Evolutionary conservation across 2,329 filamentous ascomycete genomes (phyloP).

Genomic region (Talaromyces albobiverticillius): DNA sequence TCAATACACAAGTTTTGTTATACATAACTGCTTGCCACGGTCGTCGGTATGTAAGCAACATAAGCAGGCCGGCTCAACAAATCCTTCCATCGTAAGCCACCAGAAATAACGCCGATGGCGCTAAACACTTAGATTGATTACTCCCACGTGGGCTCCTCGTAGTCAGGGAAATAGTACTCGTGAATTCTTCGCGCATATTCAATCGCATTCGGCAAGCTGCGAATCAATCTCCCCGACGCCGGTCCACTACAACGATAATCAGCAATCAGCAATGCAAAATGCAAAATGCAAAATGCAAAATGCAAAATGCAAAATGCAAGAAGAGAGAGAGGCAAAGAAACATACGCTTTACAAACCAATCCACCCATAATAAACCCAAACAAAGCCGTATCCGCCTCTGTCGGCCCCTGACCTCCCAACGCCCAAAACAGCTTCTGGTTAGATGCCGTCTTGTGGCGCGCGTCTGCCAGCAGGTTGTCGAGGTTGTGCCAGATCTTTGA

Average conservation of each 20-base stretch:
- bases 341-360: conserved; percentile 55
- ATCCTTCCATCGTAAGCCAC: no score
- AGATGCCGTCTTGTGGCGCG: conserved; percentile 29
- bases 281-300: no score
- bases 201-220: conserved; percentile 40
- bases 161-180: conserved; percentile 57
- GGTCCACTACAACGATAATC: conserved; percentile 41
- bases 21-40: no score
- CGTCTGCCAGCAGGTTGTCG: conserved; percentile 41
- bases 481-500: conserved; percentile 56
- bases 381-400: conserved; percentile 56
- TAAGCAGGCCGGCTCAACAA: no score
- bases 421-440: conserved; percentile 54
- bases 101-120: not conserved
- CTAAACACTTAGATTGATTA: no score
- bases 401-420: conserved; percentile 52
- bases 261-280: not conserved
- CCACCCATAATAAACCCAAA: conserved; percentile 58
- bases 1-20: no score
- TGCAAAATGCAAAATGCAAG: not conserved
- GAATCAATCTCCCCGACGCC: conserved; percentile 48
- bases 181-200: conserved; percentile 60
- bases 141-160: conserved; percentile 33
- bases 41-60: no score
- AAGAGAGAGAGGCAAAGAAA: conserved; percentile 17